Percentiles rank a stretch among this genome's conserved stretches.
These are phyloP conservation scores for Solanum hybrid DNA, from an alignment of 305 asterid genomes.

Conservation along the genomic window DNA sequence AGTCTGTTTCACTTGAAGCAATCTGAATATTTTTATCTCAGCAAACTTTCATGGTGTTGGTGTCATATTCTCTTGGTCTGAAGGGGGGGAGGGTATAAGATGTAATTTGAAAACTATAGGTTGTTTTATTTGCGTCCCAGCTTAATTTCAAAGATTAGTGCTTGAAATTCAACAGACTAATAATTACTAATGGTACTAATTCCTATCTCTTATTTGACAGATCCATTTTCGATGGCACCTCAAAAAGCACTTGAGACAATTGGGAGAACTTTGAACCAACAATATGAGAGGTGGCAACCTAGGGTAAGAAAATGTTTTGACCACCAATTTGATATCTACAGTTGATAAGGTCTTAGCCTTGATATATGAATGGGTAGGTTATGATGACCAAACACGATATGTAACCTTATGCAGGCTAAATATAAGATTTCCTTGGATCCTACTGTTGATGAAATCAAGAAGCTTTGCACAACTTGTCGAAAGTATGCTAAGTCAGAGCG, in stretches of 20 bases:
- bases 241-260: constrained; percentile 91
- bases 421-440: constrained; percentile 88
- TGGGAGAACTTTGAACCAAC: constrained; percentile 83
- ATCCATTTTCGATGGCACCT: constrained; percentile 96
- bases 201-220: constrained; percentile 27
- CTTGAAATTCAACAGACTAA: not conserved
- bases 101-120: not conserved
- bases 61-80: not conserved
- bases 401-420: constrained; percentile 58
- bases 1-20: not conserved
- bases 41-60: not conserved
- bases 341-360: not conserved
- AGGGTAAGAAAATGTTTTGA: constrained; percentile 41
- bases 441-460: constrained; percentile 89
- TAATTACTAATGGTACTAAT: constrained; percentile 10
- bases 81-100: not conserved
- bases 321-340: not conserved
- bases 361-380: not conserved
- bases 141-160: not conserved
- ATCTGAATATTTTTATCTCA: not conserved
- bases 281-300: constrained; percentile 99
- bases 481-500: constrained; percentile 94
- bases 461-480: constrained; percentile 87
- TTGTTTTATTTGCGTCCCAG: not conserved
- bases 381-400: constrained; percentile 4